A percentile compares a stretch with the other conserved stretches of the same genome.
These are phyloP conservation scores for Leptodermis oblonga DNA, from an alignment of 257 asterid species.

Conservation along the genomic window DNA sequence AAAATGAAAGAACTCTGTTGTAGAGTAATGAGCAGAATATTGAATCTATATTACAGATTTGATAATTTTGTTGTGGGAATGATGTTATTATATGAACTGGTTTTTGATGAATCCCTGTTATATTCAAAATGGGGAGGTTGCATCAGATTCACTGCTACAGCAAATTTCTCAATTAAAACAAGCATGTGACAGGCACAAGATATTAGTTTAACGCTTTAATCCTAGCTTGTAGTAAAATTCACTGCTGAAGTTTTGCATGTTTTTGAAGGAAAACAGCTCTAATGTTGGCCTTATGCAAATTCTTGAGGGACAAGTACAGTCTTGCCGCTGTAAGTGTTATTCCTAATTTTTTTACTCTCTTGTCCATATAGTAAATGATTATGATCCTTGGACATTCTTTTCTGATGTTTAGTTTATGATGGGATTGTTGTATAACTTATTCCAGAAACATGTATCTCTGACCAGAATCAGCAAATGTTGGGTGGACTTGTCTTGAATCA, in stretches of 20 bases:
- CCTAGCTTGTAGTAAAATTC: not conserved
- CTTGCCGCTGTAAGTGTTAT: conserved; percentile 78
- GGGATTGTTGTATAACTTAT: not conserved
- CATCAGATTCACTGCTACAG: not conserved
- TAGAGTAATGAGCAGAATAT: not conserved
- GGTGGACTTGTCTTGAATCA: not conserved
- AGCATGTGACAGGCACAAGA: not conserved
- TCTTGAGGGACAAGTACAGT: conserved; percentile 78
- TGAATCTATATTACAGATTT: not conserved
- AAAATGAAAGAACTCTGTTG: not conserved
- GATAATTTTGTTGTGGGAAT: not conserved
- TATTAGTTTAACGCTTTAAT: not conserved
- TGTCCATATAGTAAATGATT: not conserved
- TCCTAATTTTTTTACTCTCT: not conserved
- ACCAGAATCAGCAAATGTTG: not conserved
- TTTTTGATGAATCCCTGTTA: not conserved
- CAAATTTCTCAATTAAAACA: not conserved
- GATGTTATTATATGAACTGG: not conserved
- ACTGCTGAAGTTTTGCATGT: not conserved
- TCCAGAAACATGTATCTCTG: not conserved
- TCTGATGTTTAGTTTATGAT: not conserved
- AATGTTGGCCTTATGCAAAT: conserved; percentile 77
- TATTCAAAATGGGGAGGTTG: not conserved
- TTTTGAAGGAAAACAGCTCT: conserved; percentile 82
- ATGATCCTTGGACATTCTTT: not conserved